Base-by-base conservation (phyloP, 106 monocot species). In the Posidonia australis region DNA sequence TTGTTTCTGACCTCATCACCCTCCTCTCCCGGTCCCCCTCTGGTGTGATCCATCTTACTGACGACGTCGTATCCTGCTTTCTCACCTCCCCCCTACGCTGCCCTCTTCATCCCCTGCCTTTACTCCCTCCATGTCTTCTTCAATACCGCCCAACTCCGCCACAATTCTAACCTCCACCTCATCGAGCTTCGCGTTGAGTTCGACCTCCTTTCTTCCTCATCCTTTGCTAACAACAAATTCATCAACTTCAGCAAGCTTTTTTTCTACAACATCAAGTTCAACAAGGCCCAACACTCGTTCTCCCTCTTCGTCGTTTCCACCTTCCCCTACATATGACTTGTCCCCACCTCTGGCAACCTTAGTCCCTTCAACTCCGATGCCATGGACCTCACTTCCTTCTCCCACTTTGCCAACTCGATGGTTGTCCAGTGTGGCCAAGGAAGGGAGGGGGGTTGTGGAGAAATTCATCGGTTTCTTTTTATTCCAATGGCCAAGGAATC, bases 181-280 rank as follows among this genome's bases (percentile, higher is more conserved):
- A 74, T 73, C 44, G 68, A 90, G 49, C 90, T 96, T 72, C 86
- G 74, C 16, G 67, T 78, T 60, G 94, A 96, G 73, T 96, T 90
- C 67, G 77, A 64, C 44, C 68, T 96, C 53, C 60, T 90, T 62
- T 81, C 94, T 45, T 45, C 62, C 46, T 71, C 94, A 63, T 90
- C 77, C 67, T 23, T 57, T 70, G 45, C 73, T 62, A 71, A 70
- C 64, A n/a, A n/a, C n/a, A 64, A 76, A 63, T 25, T 61, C 47
- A 30, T 47, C 19, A 51, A 68, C 58, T 49, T 28, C 60, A 29
- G 24, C 60, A 63, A 67, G 67, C 64, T 98, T 43, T 98, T 98
- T 78, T 98, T 98, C 73, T 87, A 82, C 76, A 90, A 98, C 51
- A 70, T 98, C 61, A 90, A 98, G 76, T 98, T 87, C 73, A 41